Conservation (phyloP, 75 land plant species). For the Adiantum capillusveneris region DNA sequence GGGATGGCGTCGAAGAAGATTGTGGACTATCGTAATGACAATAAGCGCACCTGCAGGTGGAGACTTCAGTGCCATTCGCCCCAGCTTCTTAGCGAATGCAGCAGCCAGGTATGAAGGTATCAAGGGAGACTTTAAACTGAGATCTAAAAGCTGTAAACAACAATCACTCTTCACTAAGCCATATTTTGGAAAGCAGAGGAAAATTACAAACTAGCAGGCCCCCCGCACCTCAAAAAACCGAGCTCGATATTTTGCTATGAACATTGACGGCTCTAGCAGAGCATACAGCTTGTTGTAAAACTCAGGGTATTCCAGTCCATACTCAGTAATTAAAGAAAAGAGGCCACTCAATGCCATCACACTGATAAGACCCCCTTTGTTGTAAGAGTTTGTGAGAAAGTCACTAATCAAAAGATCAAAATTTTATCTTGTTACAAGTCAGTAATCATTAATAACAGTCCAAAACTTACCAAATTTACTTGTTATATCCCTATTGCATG, state of each 20-base stretch:
- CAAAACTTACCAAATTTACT: no score
- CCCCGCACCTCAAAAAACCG: constrained; percentile 78
- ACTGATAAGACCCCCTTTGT: constrained; percentile 87
- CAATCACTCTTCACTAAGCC: not conserved
- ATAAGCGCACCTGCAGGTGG: constrained; percentile 86
- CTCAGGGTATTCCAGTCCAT: constrained; percentile 90
- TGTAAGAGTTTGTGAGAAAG: constrained; percentile 89
- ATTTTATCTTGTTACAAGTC: no score
- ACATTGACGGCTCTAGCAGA: constrained; percentile 70
- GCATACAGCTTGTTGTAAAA: constrained; percentile 95
- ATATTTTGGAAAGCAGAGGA: not conserved
- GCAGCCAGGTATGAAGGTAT: constrained; percentile 97
- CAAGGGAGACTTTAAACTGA: constrained; percentile 76
- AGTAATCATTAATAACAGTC: no score
- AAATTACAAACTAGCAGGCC: not conserved
- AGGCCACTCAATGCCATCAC: constrained; percentile 96
- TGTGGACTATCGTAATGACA: constrained; percentile 85
- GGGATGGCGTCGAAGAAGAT: constrained; percentile 91
- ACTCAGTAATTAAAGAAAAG: constrained; percentile 78
- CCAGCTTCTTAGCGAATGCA: constrained; percentile 89
- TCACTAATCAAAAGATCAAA: no score
- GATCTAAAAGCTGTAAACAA: constrained; percentile 79
- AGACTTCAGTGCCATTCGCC: constrained; percentile 65
- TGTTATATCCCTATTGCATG: no score
- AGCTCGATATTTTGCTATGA: constrained; percentile 82